Percentiles rank a stretch among this genome's conserved stretches.
Conservation (phyloP, 805 yeast species). For the Saturnispora mendoncae region DNA sequence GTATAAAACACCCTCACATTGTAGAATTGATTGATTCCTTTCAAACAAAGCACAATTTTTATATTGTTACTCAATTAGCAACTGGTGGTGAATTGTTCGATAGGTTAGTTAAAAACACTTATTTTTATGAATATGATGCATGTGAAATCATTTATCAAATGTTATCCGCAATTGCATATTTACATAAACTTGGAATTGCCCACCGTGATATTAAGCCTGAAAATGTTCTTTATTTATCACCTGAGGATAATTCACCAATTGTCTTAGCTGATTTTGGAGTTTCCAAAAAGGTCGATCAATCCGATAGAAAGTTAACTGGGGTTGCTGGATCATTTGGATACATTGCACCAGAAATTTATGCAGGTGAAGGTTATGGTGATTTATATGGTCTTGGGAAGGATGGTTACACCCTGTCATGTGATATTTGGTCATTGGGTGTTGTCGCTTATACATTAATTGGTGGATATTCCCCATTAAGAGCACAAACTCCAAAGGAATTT, state of each 20-base stretch:
- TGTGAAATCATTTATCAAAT: constrained; percentile 65
- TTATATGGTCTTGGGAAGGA: constrained; percentile 29
- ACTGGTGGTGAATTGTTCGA: constrained; percentile 95
- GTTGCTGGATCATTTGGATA: constrained; percentile 80
- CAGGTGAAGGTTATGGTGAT: constrained; percentile 39
- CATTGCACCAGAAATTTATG: constrained; percentile 91
- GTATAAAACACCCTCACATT: constrained; percentile 72
- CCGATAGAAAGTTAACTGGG: constrained; percentile 24
- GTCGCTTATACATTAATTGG: constrained; percentile 83
- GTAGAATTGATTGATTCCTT: constrained; percentile 91
- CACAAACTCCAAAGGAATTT: constrained; percentile 77
- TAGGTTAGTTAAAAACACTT: constrained; percentile 69
- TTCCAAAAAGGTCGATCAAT: constrained; percentile 53
- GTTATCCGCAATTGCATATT: constrained; percentile 66
- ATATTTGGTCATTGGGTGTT: constrained; percentile 92
- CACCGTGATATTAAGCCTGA: constrained; percentile 96
- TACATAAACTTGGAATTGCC: constrained; percentile 71
- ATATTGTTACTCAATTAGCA: constrained; percentile 88
- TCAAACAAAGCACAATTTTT: constrained; percentile 85
- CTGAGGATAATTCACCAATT: constrained; percentile 54
- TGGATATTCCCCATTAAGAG: constrained; percentile 86
- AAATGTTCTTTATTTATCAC: constrained; percentile 66
- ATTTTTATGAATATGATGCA: constrained; percentile 86
- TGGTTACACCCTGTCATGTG: constrained; percentile 95
- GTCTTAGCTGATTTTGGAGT: constrained; percentile 96